Evolutionary conservation across 257 asterid species (phyloP).

Genomic region (Nicotiana tabacum): DNA sequence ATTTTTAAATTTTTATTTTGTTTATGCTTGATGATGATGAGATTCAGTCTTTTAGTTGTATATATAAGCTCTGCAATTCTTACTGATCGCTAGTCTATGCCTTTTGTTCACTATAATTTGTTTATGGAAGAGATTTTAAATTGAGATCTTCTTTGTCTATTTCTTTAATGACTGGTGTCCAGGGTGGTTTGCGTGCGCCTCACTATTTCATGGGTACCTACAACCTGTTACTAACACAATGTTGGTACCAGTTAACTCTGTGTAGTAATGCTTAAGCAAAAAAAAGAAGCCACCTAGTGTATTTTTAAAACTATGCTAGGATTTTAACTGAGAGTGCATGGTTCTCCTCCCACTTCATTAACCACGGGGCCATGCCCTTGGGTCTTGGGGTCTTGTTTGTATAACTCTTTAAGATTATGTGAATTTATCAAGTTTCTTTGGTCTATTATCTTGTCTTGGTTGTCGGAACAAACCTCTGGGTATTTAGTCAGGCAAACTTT

Average conservation of each 20-base stretch:
- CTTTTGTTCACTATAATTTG: not conserved
- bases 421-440: not conserved
- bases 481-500: not conserved
- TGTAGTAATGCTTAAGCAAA: too few relatives aligned
- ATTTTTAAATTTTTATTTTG: not conserved
- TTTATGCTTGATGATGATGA: not conserved
- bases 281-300: too few relatives aligned
- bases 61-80: not conserved
- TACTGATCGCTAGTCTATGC: not conserved
- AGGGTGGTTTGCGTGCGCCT: too few relatives aligned
- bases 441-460: not conserved
- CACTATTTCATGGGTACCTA: too few relatives aligned
- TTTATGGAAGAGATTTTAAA: not conserved
- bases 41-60: not conserved
- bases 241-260: too few relatives aligned
- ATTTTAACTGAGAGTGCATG: too few relatives aligned
- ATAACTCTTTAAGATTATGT: not conserved
- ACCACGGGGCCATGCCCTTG: too few relatives aligned
- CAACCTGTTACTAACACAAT: too few relatives aligned
- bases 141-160: not conserved
- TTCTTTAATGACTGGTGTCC: not conserved
- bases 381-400: too few relatives aligned
- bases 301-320: too few relatives aligned
- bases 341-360: too few relatives aligned
- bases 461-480: not conserved